Evolutionary conservation across 1,284 basidiomycete species (phyloP), one percentile per base, ranked within the genome.

Genomic region (Cryptococcus hybrid): DNA sequence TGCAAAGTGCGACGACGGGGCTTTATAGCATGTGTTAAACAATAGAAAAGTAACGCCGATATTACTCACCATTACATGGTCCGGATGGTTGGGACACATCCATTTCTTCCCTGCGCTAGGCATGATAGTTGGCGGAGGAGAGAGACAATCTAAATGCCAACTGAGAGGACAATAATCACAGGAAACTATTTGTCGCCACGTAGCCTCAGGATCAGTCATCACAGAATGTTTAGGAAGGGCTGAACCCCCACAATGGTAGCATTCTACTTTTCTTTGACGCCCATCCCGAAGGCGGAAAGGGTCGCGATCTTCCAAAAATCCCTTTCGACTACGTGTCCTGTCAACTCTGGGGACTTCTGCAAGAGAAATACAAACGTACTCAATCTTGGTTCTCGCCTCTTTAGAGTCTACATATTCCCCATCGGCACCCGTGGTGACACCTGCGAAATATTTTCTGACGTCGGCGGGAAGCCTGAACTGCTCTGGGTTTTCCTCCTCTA

Each of bases 41-140:
- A 35, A 52, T 6, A 4, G 30, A 4, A 30, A 30, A 4, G 30
- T 30, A 30, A 30, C 30, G 3, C 30, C 30, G 30, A 4, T 30
- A 30, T 30, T 7, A 61, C 67, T 57, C 53, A 74, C 73, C 61
- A 89, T 76, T 57, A 88, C 82, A 61, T 87, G 86, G 60, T 95
- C 90, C 35, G 87, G 86, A 74, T 99, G 95, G 69, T 93, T 92
- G 2, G 96, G 96, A 78, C 95, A 99, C 91, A 95, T 97, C 95
- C 96, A 99, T 77, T 94, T 96, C 18, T 88, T 88, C 63, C 85
- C 86, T 56, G 88, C 85, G 34, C 88, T 84, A 3, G 96, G 96
- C 85, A 98, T 88, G 47, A 83, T 83, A 18, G 88, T 82, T 65
- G 97, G 80, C 2, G 96, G 95, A 18, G 95, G 96, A 67, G 90